Evolutionary conservation across 495 filamentous ascomycete genomes (phyloP), one percentile per base, ranked within the genome.

Genomic region (Hypoxylon trugodes): DNA sequence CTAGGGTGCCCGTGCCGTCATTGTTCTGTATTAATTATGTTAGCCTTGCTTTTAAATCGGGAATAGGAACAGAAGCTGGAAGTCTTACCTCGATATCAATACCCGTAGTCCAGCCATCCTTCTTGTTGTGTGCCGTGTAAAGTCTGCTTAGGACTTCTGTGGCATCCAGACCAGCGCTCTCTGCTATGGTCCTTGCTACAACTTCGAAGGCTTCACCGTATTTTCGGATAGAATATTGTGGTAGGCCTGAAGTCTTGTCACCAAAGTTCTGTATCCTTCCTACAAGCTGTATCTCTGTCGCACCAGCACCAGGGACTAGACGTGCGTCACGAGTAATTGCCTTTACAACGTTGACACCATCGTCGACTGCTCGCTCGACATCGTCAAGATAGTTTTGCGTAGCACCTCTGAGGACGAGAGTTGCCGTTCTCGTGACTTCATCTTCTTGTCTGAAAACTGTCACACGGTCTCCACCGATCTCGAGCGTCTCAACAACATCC

Each of bases 351-450:
- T 97, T 99, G 69, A 99, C 96, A 59, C 96, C 96, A 70, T 99
- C 96, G 68, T 99, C 96, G 26, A 99, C 92, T 45, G 96, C 96
- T 54, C 96, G 87, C 82, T 99, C 96, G 35, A 99, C 85, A 60
- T 99, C 96, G 67, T 99, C 96, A 36, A 99, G 86, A 74, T 97
- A 91, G 76, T 99, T 98, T 76, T 97, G 92, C 8, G 96, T 99
- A 8, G 96, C 96, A 37, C 96, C 96, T 48, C 96, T 87, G 59
- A 99, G 87, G 38, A 99, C 93, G 30, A 99, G 86, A 3, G 96
- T 99, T 10, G 96, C 90, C 40, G 96, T 99, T 65, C 91, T 86
- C 4, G 96, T 97, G 15, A 85, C 82, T 60, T 97, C 91, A 71
- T 92, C 88, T 77, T 98, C 95, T 82, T 99, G 96, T 63, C 96